Evolutionary conservation across 2,329 filamentous ascomycete genomes (phyloP).

Genomic region (Xylariaceae sp.): DNA sequence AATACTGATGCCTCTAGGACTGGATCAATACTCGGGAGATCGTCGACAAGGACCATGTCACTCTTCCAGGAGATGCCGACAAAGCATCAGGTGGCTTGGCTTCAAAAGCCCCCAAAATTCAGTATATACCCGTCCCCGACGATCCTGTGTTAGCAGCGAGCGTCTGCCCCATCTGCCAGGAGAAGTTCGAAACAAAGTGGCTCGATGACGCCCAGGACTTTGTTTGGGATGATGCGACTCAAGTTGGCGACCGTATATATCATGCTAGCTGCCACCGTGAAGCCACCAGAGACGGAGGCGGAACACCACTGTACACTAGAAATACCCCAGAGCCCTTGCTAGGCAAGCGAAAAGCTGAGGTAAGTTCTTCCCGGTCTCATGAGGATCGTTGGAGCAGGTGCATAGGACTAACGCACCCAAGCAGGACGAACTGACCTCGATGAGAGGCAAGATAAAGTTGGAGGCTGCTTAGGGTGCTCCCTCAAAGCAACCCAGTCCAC

Average conservation of each 20-base stretch:
- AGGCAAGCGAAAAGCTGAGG: slow-evolving; percentile 73
- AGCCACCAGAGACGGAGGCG: slow-evolving; percentile 62
- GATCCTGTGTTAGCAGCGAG: slow-evolving; percentile 70
- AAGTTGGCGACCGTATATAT: slow-evolving; percentile 74
- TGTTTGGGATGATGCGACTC: slow-evolving; percentile 88
- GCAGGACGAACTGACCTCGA: slow-evolving; percentile 12
- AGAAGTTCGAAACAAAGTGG: slow-evolving; percentile 90
- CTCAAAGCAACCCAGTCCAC: no score
- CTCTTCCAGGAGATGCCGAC: slow-evolving; percentile 31
- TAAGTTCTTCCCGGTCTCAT: slow-evolving; percentile 29
- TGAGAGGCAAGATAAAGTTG: slow-evolving; percentile 11
- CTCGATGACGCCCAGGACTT: slow-evolving; percentile 91
- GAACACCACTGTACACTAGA: slow-evolving; percentile 33
- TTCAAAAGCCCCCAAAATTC: slow-evolving; percentile 50
- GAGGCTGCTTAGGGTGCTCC: slow-evolving; percentile 5
- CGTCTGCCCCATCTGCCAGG: slow-evolving; percentile 90
- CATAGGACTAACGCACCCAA: background rate
- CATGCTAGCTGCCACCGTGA: slow-evolving; percentile 89
- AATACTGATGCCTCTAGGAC: slow-evolving; percentile 52
- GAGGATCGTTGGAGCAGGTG: background rate
- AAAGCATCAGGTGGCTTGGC: slow-evolving; percentile 33
- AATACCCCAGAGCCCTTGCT: slow-evolving; percentile 61
- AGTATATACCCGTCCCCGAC: slow-evolving; percentile 81
- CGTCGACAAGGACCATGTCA: slow-evolving; percentile 59
- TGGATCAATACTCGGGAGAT: slow-evolving; percentile 85